phyloP scores from a whole-genome alignment of 371 early-diverging fungal genomes.

The Mortierella sp. region DNA sequence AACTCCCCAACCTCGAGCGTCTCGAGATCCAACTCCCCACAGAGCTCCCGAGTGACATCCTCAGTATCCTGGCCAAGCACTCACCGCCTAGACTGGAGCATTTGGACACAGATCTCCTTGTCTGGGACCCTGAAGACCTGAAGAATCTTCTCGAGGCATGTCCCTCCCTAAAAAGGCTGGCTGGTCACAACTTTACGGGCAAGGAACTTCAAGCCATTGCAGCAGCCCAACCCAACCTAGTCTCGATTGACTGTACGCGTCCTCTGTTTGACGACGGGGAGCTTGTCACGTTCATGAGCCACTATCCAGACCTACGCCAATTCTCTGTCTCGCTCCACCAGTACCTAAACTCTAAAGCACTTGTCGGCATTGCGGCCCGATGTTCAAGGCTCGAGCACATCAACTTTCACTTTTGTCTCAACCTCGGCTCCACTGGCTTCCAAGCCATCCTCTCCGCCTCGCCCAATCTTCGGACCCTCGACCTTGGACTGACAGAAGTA shows the following conservation, averaged over 20 bases:
- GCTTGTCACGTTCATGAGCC: constrained; percentile 22
- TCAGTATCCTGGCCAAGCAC: constrained; percentile 10
- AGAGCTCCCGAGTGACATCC: constrained; percentile 14
- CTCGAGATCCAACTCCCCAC: constrained; percentile 28
- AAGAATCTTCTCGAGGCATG: constrained; percentile 13
- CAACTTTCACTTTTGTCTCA: constrained; percentile 38
- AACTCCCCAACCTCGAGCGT: constrained; percentile 24
- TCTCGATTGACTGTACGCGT: constrained; percentile 30
- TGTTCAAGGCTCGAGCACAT: constrained; percentile 28
- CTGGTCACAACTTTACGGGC: constrained; percentile 31
- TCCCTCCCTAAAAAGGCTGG: constrained; percentile 12
- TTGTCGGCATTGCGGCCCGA: constrained; percentile 21
- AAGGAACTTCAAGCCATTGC: constrained; percentile 32
- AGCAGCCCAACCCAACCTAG: constrained; percentile 11
- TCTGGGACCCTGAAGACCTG: constrained; percentile 36
- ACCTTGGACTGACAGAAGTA: constrained; percentile 37
- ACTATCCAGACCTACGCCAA: constrained; percentile 25
- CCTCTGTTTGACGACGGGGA: constrained; percentile 38
- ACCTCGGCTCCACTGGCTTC: constrained; percentile 26
- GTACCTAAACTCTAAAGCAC: constrained; percentile 23
- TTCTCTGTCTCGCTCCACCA: constrained; percentile 34
- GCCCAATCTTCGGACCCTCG: constrained; percentile 13
- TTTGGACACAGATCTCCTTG: constrained; percentile 27
- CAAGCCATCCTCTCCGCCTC: constrained; percentile 24
- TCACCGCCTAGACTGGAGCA: constrained; percentile 7